These are phyloP conservation scores for Staphylotrichum longicolle DNA, from an alignment of 495 filamentous ascomycete species.

Conservation along the genomic window DNA sequence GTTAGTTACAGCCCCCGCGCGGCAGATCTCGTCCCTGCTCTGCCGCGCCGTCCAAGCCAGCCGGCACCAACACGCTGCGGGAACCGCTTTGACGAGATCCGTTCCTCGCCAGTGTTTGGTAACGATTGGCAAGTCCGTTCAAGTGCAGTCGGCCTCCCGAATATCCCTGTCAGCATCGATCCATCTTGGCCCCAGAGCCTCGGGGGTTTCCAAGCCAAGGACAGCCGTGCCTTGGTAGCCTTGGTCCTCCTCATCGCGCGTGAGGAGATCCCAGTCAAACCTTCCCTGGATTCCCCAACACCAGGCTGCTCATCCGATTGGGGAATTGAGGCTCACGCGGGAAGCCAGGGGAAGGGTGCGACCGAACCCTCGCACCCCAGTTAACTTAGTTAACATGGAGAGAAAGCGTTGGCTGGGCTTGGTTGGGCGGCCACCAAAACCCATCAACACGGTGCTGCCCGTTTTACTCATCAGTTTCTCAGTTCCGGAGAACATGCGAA, in stretches of 20 bases:
- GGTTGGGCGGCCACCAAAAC: no score
- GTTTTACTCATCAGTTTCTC: no score
- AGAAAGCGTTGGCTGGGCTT: no score
- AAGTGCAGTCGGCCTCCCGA: background rate
- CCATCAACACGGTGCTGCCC: no score
- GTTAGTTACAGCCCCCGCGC: background rate
- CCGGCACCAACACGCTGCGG: background rate
- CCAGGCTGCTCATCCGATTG: background rate
- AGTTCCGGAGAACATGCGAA: no score
- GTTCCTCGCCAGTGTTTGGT: background rate
- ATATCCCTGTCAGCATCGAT: background rate
- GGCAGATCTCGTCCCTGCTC: conserved; percentile 3
- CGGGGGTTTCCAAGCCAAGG: no score
- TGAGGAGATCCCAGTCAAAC: background rate
- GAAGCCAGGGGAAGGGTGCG: no score
- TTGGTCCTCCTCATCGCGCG: background rate
- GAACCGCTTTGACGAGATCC: background rate
- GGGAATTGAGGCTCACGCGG: background rate
- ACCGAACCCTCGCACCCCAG: no score
- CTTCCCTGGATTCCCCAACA: background rate
- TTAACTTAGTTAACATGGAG: no score
- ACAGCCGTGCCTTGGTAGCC: background rate
- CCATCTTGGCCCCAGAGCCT: no score
- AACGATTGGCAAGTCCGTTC: background rate
- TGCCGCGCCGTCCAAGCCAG: background rate